Percentiles rank a stretch among this genome's conserved stretches.
Conservation (phyloP, 2,329 filamentous ascomycete genomes). For the Curvularia hawaiiensis region DNA sequence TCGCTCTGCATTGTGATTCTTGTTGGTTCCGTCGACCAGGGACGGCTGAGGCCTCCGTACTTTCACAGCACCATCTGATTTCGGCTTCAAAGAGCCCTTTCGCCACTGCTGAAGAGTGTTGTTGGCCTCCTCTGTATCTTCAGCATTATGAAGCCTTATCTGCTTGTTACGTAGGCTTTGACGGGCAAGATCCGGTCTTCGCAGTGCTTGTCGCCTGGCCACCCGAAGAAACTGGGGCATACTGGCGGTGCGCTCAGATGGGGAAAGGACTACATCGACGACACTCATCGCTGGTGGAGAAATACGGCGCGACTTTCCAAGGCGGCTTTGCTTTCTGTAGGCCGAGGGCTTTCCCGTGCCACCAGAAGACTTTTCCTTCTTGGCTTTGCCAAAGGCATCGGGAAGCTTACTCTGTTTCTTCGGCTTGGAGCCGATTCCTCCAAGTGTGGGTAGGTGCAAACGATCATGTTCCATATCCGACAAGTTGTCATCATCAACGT, state of each 20-base stretch:
- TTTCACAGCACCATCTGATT: constrained; percentile 8
- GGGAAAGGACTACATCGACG: constrained; percentile 54
- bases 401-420: constrained; percentile 48
- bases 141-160: constrained; percentile 56
- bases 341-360: neutral
- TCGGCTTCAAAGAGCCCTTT: constrained; percentile 47
- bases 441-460: constrained; percentile 44
- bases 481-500: constrained; percentile 32
- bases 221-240: constrained; percentile 62
- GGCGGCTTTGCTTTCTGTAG: constrained; percentile 8
- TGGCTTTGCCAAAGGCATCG: constrained; percentile 37
- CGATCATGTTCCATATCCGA: constrained; percentile 54
- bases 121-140: constrained; percentile 62
- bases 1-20: constrained; percentile 22
- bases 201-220: constrained; percentile 59
- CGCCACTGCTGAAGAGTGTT: constrained; percentile 58
- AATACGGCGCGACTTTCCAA: constrained; percentile 18
- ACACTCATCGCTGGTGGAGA: constrained; percentile 53
- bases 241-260: constrained; percentile 30
- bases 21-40: constrained; percentile 24
- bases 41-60: constrained; percentile 15
- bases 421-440: constrained; percentile 26
- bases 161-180: constrained; percentile 59
- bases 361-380: constrained; percentile 20
- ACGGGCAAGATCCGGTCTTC: constrained; percentile 54